Conservation (phyloP, 495 filamentous ascomycete species). For the Cercophora newfieldiana region DNA sequence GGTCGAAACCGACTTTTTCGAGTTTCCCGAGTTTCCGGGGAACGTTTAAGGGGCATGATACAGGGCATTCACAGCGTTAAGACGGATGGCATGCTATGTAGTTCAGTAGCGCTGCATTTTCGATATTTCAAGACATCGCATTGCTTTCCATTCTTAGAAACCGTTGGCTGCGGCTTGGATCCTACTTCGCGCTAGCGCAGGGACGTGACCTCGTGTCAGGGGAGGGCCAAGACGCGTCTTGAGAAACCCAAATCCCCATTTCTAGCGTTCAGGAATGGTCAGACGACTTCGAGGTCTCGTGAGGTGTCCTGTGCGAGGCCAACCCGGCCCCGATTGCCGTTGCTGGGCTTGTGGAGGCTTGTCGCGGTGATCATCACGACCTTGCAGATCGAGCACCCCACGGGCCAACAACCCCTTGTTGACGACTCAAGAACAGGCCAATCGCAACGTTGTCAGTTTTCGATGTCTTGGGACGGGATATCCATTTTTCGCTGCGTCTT, state of each 20-base stretch:
- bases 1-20: no score
- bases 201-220: background rate
- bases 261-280: background rate
- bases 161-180: background rate
- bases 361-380: background rate
- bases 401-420: background rate
- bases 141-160: background rate
- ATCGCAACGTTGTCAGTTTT: background rate
- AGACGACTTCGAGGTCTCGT: background rate
- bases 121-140: background rate
- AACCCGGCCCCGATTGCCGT: background rate
- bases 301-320: background rate
- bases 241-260: background rate
- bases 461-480: background rate
- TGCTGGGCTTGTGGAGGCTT: background rate
- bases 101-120: no score
- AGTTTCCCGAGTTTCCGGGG: no score
- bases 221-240: background rate
- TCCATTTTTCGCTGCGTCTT: background rate
- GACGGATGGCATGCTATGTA: no score
- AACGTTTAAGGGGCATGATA: no score
- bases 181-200: no score
- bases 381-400: background rate
- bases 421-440: background rate
- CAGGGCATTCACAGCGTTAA: no score